phyloP scores from a whole-genome alignment of 164 flowering plant species.

The Warburgia ugandensis region DNA sequence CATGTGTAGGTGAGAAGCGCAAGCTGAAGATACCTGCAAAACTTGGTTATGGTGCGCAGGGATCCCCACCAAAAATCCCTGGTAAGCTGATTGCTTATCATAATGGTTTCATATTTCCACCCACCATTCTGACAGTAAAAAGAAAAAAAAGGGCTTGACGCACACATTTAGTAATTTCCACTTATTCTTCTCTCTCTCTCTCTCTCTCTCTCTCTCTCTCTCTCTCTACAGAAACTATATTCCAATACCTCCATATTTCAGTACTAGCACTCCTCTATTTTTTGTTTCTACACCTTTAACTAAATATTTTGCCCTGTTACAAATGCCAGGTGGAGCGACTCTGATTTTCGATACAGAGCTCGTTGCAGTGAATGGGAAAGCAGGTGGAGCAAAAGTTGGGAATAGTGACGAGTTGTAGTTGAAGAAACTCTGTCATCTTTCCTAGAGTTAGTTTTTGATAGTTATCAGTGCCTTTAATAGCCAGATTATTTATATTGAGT shows the following conservation, averaged over 20 bases:
- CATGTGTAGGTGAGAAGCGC: slow-evolving; percentile 87
- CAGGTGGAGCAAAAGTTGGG: slow-evolving; percentile 22
- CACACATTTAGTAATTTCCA: too few species aligned
- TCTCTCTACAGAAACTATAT: too few species aligned
- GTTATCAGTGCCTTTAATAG: too few species aligned
- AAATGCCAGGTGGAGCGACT: slow-evolving; percentile 80
- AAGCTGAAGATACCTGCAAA: slow-evolving; percentile 92
- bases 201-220: too few species aligned
- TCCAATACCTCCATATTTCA: too few species aligned
- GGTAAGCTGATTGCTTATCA: slow-evolving; percentile 41
- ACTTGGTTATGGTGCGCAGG: slow-evolving; percentile 89
- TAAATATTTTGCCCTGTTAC: not conserved
- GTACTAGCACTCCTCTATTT: not conserved
- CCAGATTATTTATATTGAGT: too few species aligned
- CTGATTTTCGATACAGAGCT: slow-evolving; percentile 93
- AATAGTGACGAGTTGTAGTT: slow-evolving; percentile 43
- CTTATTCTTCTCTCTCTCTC: too few species aligned
- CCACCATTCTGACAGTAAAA: not conserved
- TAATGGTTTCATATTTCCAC: too few species aligned
- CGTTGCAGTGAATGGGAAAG: slow-evolving; percentile 69
- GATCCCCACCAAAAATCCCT: slow-evolving; percentile 97
- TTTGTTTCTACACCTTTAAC: not conserved
- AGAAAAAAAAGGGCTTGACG: too few species aligned
- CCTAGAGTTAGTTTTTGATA: too few species aligned
- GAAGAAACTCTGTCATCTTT: not conserved